Base-by-base conservation (phyloP, 768 basidiomycete genomes). In the Coprinopsis sp. region DNA sequence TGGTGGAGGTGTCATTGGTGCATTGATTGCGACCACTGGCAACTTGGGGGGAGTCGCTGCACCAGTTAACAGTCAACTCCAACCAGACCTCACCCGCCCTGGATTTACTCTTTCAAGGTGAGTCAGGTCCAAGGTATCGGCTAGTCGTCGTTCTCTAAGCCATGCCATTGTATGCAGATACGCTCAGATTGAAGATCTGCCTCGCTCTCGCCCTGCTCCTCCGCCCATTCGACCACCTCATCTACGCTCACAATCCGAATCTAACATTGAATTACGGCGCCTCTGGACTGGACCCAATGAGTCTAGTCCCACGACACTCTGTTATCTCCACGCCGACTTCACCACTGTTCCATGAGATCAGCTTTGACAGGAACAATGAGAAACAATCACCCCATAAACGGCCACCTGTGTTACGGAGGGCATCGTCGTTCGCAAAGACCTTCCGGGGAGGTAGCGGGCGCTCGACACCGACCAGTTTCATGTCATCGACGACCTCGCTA, bases 1-100 rank as follows among this genome's bases (percentile, higher is more conserved):
- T 52, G 72, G 71, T 18, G 84, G 70, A 0, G 83, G 84, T 4
- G 84, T 84, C 2, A 74, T 85, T 49, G 87, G 84, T 1, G 75
- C 85, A 3, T 73, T 91, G 28, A 80, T 92, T 18, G 77, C 83
- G 6, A 79, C 81, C 47, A 81, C 86, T 0, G 81, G 78, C 2
- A 79, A 81, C 38, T 64, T 91, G 6, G 67, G 74, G 1, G 86
- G 84, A 14, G 74, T 74, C 2, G 78, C 80, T 6, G 75, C 81
- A 0, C 84, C 85, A 0, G 52, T 56, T 8, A 64, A 70, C 34
- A 75, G 64, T 55, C 40, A 67, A 66, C 22, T 71, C 72, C 54
- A 79, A 6, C 85, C 87, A 1, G 74, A 82, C 52, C 56, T 84
- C 29, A 74, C 77, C 54, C 65, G 74, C 34, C 72, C 82, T 2